Conservation (phyloP, 768 basidiomycete species). For the Pulveroboletus ravenelii region DNA sequence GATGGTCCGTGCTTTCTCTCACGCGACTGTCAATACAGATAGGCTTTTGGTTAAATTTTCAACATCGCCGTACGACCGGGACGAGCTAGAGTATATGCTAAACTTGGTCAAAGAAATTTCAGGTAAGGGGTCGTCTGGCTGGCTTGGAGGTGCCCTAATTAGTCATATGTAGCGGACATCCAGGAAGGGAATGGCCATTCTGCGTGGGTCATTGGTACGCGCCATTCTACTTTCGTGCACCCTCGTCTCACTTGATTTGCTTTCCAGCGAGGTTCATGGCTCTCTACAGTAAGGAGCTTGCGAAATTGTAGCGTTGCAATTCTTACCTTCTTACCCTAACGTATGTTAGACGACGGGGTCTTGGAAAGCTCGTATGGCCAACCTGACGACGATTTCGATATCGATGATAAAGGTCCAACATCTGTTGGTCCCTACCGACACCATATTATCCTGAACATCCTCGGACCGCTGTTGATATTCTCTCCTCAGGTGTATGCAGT, state of each 20-base stretch:
- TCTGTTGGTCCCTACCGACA: slow-evolving; percentile 17
- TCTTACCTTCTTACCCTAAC: slow-evolving; percentile 3
- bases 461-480: slow-evolving; percentile 21
- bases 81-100: slow-evolving; percentile 24
- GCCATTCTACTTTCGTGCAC: not conserved
- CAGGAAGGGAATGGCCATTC: slow-evolving; percentile 7
- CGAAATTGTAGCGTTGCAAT: not conserved
- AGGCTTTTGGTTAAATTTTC: slow-evolving; percentile 30
- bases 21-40: slow-evolving; percentile 11
- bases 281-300: slow-evolving; percentile 22
- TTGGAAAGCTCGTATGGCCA: slow-evolving; percentile 29
- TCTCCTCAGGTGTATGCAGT: slow-evolving; percentile 26
- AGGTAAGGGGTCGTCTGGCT: slow-evolving; percentile 3
- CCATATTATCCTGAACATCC: slow-evolving; percentile 12
- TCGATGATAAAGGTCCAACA: slow-evolving; percentile 16
- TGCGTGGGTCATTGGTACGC: slow-evolving; percentile 27
- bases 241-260: slow-evolving; percentile 1
- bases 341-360: slow-evolving; percentile 22
- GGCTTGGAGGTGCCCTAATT: not conserved
- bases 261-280: slow-evolving; percentile 27
- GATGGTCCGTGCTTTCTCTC: not conserved
- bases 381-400: slow-evolving; percentile 29
- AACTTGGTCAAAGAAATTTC: slow-evolving; percentile 27
- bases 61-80: slow-evolving; percentile 26
- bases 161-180: slow-evolving; percentile 3